These are phyloP conservation scores for Rhizopogon vulgaris DNA, from an alignment of 768 basidiomycete species.

Conservation along the genomic window DNA sequence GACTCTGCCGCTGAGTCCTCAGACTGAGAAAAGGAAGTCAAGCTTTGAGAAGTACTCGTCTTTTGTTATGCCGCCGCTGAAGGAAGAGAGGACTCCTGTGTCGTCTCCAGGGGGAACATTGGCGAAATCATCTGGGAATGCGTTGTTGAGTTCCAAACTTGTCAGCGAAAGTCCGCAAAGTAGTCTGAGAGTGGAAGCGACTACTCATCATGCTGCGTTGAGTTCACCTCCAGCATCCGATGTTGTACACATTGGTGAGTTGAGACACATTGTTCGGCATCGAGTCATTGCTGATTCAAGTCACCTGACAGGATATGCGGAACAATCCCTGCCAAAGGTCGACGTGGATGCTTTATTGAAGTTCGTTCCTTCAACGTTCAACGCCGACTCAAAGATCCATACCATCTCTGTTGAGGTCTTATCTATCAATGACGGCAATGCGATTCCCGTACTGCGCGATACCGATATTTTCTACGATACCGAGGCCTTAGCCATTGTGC, in stretches of 20 bases:
- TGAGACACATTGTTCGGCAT: neutral
- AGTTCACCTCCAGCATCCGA: constrained; percentile 5
- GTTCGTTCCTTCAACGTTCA: constrained; percentile 16
- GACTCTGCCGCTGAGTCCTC: constrained; percentile 13
- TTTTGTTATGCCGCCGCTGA: constrained; percentile 55
- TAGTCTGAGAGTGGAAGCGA: constrained; percentile 6
- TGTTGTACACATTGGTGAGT: constrained; percentile 30
- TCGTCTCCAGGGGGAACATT: constrained; percentile 51
- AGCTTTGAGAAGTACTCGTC: constrained; percentile 64
- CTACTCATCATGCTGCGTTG: neutral
- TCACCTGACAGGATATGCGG: constrained; percentile 29
- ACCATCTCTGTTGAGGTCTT: constrained; percentile 76
- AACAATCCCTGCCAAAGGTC: constrained; percentile 40
- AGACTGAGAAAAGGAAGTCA: constrained; percentile 54
- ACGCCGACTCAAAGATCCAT: constrained; percentile 30
- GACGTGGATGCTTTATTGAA: constrained; percentile 44
- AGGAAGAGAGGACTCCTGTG: constrained; percentile 60
- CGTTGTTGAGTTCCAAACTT: constrained; percentile 2
- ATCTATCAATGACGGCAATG: constrained; percentile 45
- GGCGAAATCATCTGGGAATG: constrained; percentile 23
- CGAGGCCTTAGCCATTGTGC: constrained; percentile 63
- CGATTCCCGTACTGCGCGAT: constrained; percentile 39
- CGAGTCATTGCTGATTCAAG: neutral
- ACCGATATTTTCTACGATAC: constrained; percentile 63
- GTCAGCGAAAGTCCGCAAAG: constrained; percentile 7